Evolutionary conservation across 805 yeast genomes (phyloP).

Genomic region (Candida coleopterorum): DNA sequence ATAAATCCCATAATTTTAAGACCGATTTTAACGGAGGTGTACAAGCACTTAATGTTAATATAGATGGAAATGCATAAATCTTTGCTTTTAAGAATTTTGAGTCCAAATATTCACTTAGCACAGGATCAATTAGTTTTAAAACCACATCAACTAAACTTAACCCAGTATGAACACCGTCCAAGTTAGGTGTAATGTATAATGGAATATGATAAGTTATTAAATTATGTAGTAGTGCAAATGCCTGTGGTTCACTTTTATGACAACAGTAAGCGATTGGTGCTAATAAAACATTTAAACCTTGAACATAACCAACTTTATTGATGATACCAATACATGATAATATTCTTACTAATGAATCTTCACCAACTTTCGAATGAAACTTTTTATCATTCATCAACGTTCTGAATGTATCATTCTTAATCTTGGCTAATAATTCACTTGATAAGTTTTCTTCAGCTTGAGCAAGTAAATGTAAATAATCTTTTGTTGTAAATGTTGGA

Average conservation of each 20-base stretch:
- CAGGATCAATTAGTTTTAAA: constrained; percentile 67
- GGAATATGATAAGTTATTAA: constrained; percentile 66
- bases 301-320: constrained; percentile 58
- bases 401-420: constrained; percentile 79
- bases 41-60: constrained; percentile 80
- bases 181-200: constrained; percentile 67
- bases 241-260: constrained; percentile 75
- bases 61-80: constrained; percentile 80
- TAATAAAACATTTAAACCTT: constrained; percentile 82
- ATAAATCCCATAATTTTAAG: constrained; percentile 79
- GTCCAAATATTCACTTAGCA: constrained; percentile 53
- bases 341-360: constrained; percentile 60
- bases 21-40: constrained; percentile 80
- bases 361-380: constrained; percentile 65
- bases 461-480: constrained; percentile 49
- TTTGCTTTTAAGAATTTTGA: constrained; percentile 74
- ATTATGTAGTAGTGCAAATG: constrained; percentile 65
- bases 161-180: constrained; percentile 81
- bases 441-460: constrained; percentile 45
- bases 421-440: constrained; percentile 59
- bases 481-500: constrained; percentile 49
- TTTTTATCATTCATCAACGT: constrained; percentile 70
- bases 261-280: constrained; percentile 79
- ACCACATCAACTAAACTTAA: constrained; percentile 68
- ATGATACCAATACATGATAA: constrained; percentile 68